Evolutionary conservation across 495 filamentous ascomycete genomes (phyloP).

Genomic region (Hypoxylon cercidicola): DNA sequence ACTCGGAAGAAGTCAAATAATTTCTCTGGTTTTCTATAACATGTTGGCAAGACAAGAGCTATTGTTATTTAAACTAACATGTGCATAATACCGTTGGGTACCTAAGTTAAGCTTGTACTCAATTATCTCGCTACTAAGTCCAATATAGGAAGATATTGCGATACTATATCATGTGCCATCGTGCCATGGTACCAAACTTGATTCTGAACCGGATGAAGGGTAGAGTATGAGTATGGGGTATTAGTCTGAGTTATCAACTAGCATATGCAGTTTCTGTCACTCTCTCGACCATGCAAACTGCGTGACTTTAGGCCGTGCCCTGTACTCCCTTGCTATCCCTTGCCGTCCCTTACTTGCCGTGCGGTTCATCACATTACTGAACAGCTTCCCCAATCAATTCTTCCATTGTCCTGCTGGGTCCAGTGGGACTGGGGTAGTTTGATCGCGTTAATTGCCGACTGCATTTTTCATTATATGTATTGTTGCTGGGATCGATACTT

Average conservation of each 20-base stretch:
- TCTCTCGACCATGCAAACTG: neutral
- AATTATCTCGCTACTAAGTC: no score
- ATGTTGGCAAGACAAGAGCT: no score
- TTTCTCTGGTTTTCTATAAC: no score
- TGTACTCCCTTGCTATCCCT: neutral
- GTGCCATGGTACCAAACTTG: no score
- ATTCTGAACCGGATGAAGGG: no score
- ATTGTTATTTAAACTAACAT: no score
- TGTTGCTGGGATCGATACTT: neutral
- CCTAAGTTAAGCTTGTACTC: no score
- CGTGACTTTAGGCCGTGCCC: neutral
- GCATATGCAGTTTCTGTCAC: neutral
- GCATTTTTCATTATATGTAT: conserved; percentile 3
- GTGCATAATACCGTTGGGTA: no score
- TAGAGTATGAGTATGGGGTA: no score
- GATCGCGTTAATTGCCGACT: conserved; percentile 4
- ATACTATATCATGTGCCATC: no score
- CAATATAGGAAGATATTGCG: no score
- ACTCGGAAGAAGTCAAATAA: no score
- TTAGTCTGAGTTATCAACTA: neutral
- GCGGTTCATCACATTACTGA: conserved; percentile 19
- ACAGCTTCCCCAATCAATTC: conserved; percentile 36
- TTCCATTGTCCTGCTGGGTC: conserved; percentile 32
- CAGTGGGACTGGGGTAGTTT: conserved; percentile 12
- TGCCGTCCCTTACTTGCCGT: neutral